Evolutionary conservation across 2,329 filamentous ascomycete species (phyloP), one percentile per base, ranked within the genome.

Genomic region (Fusarium decemcellulare): DNA sequence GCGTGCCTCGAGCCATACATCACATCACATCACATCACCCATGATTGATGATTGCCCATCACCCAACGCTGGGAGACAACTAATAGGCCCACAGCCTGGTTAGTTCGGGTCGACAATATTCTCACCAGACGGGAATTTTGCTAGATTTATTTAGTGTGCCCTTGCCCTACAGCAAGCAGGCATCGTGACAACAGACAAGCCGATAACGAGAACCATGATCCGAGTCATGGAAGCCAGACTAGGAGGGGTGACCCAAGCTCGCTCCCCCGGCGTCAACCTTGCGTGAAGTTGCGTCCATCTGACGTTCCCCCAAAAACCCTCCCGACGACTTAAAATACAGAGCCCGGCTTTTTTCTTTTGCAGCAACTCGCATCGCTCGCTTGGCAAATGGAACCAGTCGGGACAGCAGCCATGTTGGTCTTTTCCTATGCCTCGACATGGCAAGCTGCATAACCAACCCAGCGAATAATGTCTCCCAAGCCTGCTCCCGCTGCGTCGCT

Each of bases 1-100:
- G 50, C 39, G 56, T 61, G 62, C 59, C 62, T 58, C 62, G 44
- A 71, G 63, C 64, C 64, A 72, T 62, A 60, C 51, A 68, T 67
- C 58, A 59, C 60, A 59, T 61, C 61, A 47, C 44, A 16, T 56
- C 42, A 47, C 58, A 57, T 57, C 52, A 62, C 59, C 42, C 47
- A 42, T 43, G 44, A 68, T 55, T 48, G 51, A 42, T 43, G 44
- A 68, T 55, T 48, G 51, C 52, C 56, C 57, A 27, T 43, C 46
- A 23, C 37, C 43, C 53, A 51, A 51, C 43, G 50, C 30, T 16
- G 23, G 23, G 23, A 23, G 23, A 34, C 32, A 9, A 34, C 32
- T 34, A 34, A 12, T 34, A 32, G 51, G 63, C 29, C 55, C 57
- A 46, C 48, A 61, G 18, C 32, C 29, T 34, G 32, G 32, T 34